Evolutionary conservation across 805 yeast species (phyloP), one percentile per base, ranked within the genome.

Genomic region (Ogataea paradorogensis): DNA sequence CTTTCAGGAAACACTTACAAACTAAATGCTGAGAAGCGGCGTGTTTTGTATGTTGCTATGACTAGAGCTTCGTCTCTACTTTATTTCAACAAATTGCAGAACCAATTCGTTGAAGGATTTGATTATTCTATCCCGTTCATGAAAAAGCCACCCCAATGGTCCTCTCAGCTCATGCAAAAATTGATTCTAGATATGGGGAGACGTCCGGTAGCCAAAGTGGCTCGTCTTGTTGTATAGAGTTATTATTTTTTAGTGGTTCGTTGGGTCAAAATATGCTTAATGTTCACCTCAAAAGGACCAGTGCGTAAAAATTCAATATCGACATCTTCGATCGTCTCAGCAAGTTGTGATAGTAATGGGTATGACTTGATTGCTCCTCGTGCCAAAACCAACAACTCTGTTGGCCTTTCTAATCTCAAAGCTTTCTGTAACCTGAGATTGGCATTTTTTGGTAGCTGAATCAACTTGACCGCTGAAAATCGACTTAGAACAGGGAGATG

Each of bases 21-120:
- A 23, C 25, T 49, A 10, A 25, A 40, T 15, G 43, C 46, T 1
- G 63, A 59, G 11, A 69, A 66, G 11, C 62, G 66, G 11, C 65
- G 79, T 33, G 55, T 76, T 9, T 61, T 76, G 13, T 84, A 82
- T 53, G 89, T 83, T 2, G 90, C 80, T 1, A 62, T 74, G 53
- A 82, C 90, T 0, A 67, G 91, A 45, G 84, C 90, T 0, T 69
- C 66, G 24, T 58, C 66, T 15, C 48, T 76, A 29, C 50, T 74
- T 7, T 76, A 75, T 42, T 62, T 56, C 45, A 59, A 61, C 41
- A 53, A 52, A 27, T 36, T 55, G 7, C 33, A 42, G 25, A 45
- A 40, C 27, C 58, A 54, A 23, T 48, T 40, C 23, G 52, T 48
- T 5, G 23, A 44, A 7, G 40, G 47, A 32, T 27, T 58, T 15